Evolutionary conservation across 2,329 filamentous ascomycete genomes (phyloP), one percentile per base, ranked within the genome.

Genomic region (Didymellaceae sp.): DNA sequence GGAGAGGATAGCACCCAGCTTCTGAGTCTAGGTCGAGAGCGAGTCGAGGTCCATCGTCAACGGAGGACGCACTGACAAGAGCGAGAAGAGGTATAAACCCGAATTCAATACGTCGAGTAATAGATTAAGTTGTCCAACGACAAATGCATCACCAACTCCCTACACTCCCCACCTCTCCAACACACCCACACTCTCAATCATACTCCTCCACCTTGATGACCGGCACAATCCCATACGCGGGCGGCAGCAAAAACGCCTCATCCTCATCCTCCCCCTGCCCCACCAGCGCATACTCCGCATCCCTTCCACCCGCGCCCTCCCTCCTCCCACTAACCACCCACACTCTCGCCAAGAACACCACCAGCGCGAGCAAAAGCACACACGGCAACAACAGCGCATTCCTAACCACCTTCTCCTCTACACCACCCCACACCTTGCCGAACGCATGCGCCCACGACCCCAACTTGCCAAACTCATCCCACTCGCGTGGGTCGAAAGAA

Each of bases 391-490:
- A 8, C 9, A 59, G 28, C 5, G 41, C 34, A 21, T 58, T 57
- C 24, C 40, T 54, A 25, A 52, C 13, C 5, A 64, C 14, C 21
- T 55, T n/a, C 40, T 56, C 52, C 56, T 43, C n/a, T n/a, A n/a
- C n/a, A n/a, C n/a, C n/a, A n/a, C n/a, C n/a, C n/a, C n/a, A n/a
- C n/a, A n/a, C n/a, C n/a, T n/a, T n/a, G n/a, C n/a, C n/a, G n/a
- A n/a, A 58, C 11, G 37, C 42, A 41, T 62, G 56, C 13, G 51
- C 35, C 52, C 47, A 59, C 1, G 68, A 63, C 16, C 65, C 67
- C 21, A 66, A 51, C 40, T 60, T 58, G 43, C 67, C 67, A 47
- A 62, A 66, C 24, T 58, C 45, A 39, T 71, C 68, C 68, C 68
- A 70, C 24, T 69, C 61, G 10, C 52, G 38, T 1, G 67, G 65